Conservation (phyloP, 352 stramenopile genomes). For the Phytopythium ostracodes region DNA sequence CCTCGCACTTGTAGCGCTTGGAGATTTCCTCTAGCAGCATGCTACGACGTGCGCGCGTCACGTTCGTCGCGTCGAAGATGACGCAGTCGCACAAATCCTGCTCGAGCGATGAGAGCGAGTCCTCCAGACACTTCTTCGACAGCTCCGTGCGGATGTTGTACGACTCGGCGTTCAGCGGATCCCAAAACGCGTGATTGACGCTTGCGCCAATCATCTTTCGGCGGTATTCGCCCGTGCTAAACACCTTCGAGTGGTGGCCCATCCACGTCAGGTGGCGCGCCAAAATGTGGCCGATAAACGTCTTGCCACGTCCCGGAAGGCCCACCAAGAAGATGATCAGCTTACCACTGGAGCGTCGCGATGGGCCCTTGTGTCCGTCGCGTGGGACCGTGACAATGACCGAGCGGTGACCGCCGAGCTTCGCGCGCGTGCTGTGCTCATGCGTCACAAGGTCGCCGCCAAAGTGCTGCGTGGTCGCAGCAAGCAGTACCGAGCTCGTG, state of each 20-base stretch:
- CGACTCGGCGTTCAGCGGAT: slow-evolving; percentile 71
- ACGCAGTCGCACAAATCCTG: slow-evolving; percentile 71
- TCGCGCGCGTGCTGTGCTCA: slow-evolving; percentile 64
- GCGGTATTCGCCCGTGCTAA: slow-evolving; percentile 83
- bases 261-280: slow-evolving; percentile 84
- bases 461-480: slow-evolving; percentile 83
- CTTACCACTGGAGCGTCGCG: slow-evolving; percentile 53
- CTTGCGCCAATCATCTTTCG: slow-evolving; percentile 58
- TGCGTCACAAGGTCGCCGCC: slow-evolving; percentile 77
- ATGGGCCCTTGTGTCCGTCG: slow-evolving; percentile 23
- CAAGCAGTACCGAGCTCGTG: slow-evolving; percentile 68
- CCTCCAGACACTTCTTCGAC: slow-evolving; percentile 62
- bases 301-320: slow-evolving; percentile 77
- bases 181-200: slow-evolving; percentile 79
- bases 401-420: slow-evolving; percentile 71
- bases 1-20: slow-evolving; percentile 68
- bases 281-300: slow-evolving; percentile 81
- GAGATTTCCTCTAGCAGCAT: slow-evolving; percentile 52
- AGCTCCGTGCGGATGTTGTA: slow-evolving; percentile 66
- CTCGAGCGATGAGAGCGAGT: slow-evolving; percentile 63
- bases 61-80: slow-evolving; percentile 85
- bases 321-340: slow-evolving; percentile 82
- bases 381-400: slow-evolving; percentile 37
- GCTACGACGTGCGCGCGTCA: slow-evolving; percentile 59
- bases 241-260: slow-evolving; percentile 76